Evolutionary conservation across 306 rosid species (phyloP), one percentile per base, ranked within the genome.

Genomic region (Acacia confusa): DNA sequence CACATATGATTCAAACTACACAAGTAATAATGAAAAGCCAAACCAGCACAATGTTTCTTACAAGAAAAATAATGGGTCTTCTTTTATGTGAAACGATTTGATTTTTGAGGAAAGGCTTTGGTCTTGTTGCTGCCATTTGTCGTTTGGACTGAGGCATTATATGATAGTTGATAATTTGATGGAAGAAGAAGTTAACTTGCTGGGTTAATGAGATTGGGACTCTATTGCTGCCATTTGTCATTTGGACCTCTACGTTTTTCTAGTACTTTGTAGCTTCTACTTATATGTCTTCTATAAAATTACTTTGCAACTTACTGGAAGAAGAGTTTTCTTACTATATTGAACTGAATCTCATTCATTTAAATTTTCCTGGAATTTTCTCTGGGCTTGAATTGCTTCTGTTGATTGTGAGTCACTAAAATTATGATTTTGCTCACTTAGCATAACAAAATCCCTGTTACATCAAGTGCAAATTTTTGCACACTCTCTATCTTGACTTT

Each of bases 1-100:
- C 84, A 75, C 75, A 84, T 79, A 85, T 58, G 50, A 85, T 44
- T 79, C 79, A 55, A 78, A 72, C 89, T 87, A 80, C 87, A 81
- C 84, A 83, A 70, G 81, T 79, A 84, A 90, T 81, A 76, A 80
- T 52, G 68, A 74, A 82, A 79, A 78, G 76, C 85, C 89, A 83
- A 83, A 82, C 55, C 74, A 70, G 83, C 84, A 84, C 75, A 66
- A 32, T 34, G 4, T 66, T 65, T 34, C 44, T 34, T 1, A 24
- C 13, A 32, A 3, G 19, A 66, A 34, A 34, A 27, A 16, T 14
- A 13, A 0, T 4, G 17, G 22, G 25, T 24, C 19, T 34, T 34
- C 27, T 66, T 34, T 17, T 34, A 34, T 19, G 45, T 66, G 25
- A 66, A 66, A 34, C 25, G 17, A 34, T 66, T 17, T 7, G 2